Evolutionary conservation across 768 basidiomycete species (phyloP).

Genomic region (Neoboletus magnificus): DNA sequence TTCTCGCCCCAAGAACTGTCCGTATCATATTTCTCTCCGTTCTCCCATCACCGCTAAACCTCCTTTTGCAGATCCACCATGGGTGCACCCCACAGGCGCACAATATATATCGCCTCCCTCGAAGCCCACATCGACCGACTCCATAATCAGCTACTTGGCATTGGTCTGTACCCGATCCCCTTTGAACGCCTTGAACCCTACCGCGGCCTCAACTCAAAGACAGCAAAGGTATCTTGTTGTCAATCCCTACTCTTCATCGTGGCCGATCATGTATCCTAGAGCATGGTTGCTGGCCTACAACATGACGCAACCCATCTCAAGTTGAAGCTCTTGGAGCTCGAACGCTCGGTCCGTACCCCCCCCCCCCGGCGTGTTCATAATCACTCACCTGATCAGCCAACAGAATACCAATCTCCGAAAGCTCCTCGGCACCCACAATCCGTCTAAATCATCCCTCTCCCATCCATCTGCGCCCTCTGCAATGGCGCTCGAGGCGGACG

Average conservation of each 20-base stretch:
- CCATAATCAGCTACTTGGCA: constrained; percentile 53
- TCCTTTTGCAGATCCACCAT: constrained; percentile 49
- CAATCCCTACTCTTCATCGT: not conserved
- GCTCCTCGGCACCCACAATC: constrained; percentile 27
- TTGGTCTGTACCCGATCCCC: constrained; percentile 55
- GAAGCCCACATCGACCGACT: constrained; percentile 70
- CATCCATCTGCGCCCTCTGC: constrained; percentile 27
- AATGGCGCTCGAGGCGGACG: constrained; percentile 31
- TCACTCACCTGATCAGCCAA: not conserved
- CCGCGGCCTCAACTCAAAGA: constrained; percentile 71
- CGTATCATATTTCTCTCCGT: constrained; percentile 16
- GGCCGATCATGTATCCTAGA: constrained; percentile 36
- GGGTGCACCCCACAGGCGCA: constrained; percentile 64
- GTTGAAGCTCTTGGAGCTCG: constrained; percentile 63
- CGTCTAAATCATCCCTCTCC: constrained; percentile 13
- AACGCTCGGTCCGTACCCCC: constrained; percentile 50
- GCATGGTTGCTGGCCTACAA: constrained; percentile 70
- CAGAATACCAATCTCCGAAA: constrained; percentile 34
- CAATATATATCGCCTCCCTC: constrained; percentile 68
- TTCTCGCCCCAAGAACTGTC: constrained; percentile 68
- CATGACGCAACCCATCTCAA: constrained; percentile 58
- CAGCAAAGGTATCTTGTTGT: constrained; percentile 55
- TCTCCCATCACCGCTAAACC: not conserved
- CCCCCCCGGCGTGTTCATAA: not conserved
- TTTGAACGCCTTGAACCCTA: constrained; percentile 57